Percentiles rank a stretch among this genome's conserved stretches.
Evolutionary conservation across 495 filamentous ascomycete species (phyloP).

Genomic region (Pyrenula aspistea): DNA sequence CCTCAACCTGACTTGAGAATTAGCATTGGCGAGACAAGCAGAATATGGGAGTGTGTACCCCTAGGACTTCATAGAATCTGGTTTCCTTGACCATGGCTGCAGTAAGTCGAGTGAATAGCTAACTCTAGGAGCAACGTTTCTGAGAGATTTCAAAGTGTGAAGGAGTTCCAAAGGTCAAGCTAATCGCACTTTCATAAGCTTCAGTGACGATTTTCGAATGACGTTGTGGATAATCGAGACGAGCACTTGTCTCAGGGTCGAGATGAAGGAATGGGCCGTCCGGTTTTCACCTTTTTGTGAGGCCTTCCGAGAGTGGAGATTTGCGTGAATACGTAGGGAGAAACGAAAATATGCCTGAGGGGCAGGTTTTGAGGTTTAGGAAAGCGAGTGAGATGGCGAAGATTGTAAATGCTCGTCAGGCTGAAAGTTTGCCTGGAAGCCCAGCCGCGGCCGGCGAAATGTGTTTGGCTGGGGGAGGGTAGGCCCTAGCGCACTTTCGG

Average conservation of each 20-base stretch:
- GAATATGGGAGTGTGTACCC: constrained; percentile 43
- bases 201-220: too few species aligned
- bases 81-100: constrained; percentile 85
- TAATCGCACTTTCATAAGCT: too few species aligned
- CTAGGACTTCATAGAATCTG: constrained; percentile 74
- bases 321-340: too few species aligned
- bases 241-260: background rate
- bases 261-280: background rate
- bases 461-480: background rate
- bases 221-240: background rate
- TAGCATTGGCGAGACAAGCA: background rate
- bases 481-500: background rate
- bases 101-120: background rate
- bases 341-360: too few species aligned
- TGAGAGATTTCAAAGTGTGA: background rate
- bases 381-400: background rate
- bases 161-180: background rate
- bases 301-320: too few species aligned
- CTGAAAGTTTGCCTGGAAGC: background rate
- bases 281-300: too few species aligned
- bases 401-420: constrained; percentile 2
- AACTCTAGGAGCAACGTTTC: too few species aligned
- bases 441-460: background rate
- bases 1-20: constrained; percentile 43
- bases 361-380: background rate